phyloP scores from a whole-genome alignment of 83 land plant species.

The Diphasiastrum complanatum region DNA sequence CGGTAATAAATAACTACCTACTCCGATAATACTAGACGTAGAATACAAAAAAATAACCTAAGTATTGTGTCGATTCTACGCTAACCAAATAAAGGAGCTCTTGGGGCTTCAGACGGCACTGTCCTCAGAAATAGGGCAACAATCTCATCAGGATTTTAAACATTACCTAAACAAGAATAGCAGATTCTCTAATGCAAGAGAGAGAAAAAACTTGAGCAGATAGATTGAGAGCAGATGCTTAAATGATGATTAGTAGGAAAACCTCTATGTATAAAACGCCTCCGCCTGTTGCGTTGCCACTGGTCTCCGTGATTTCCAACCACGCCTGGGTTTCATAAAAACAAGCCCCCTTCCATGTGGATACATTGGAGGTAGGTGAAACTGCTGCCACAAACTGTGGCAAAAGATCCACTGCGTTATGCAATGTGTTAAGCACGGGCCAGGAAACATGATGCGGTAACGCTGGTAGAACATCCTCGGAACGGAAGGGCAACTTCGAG shows the following conservation, averaged over 20 bases:
- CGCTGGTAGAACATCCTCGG: slow-evolving; percentile 59
- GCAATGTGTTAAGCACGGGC: slow-evolving; percentile 64
- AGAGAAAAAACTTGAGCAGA: not conserved
- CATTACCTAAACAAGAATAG: too few species aligned
- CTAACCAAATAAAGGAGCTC: too few species aligned
- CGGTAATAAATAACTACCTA: too few species aligned
- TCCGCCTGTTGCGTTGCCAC: slow-evolving; percentile 49
- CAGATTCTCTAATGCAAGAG: not conserved
- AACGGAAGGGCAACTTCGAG: slow-evolving; percentile 49
- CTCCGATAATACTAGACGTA: too few species aligned
- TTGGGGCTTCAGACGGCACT: too few species aligned
- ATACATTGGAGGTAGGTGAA: slow-evolving; percentile 23
- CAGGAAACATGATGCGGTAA: slow-evolving; percentile 63
- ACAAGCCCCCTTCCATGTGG: slow-evolving; percentile 80
- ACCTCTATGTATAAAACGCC: slow-evolving; percentile 70
- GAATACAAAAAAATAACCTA: too few species aligned
- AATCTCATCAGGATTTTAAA: too few species aligned
- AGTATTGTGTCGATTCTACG: too few species aligned
- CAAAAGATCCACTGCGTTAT: slow-evolving; percentile 64
- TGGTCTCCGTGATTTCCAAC: slow-evolving; percentile 45
- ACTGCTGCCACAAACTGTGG: slow-evolving; percentile 68
- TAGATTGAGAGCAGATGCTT: not conserved
- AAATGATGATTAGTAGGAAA: not conserved
- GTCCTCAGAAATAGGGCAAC: too few species aligned
- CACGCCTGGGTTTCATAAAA: slow-evolving; percentile 64